These are phyloP conservation scores for Ophiosphaerella herpotricha DNA, from an alignment of 2,329 filamentous ascomycete genomes.

Conservation along the genomic window DNA sequence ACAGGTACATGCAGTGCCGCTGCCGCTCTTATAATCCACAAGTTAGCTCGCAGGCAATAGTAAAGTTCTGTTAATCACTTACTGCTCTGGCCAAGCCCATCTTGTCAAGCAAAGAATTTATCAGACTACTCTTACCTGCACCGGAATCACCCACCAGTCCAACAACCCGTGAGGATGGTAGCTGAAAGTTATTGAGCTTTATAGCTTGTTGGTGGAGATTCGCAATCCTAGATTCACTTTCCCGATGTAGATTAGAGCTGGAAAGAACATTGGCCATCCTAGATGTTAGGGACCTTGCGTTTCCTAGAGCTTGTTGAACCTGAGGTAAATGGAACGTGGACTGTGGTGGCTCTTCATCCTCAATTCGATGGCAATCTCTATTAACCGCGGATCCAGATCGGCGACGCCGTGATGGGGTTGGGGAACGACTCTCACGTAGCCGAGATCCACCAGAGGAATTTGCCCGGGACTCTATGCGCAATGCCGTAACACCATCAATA, in stretches of 20 bases:
- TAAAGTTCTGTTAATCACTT: conserved; percentile 23
- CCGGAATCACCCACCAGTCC: conserved; percentile 58
- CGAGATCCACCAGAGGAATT: background rate
- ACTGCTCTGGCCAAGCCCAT: conserved; percentile 50
- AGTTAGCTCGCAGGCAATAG: conserved; percentile 6
- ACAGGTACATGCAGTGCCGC: conserved; percentile 54
- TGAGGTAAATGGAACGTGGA: conserved; percentile 5
- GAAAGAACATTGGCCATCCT: conserved; percentile 41
- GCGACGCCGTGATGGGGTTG: conserved; percentile 18
- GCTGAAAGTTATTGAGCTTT: conserved; percentile 45
- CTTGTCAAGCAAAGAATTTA: conserved; percentile 55
- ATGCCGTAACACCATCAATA: background rate
- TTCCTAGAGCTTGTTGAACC: conserved; percentile 16
- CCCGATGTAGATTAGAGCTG: conserved; percentile 42
- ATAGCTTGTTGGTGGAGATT: conserved; percentile 41
- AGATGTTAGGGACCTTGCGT: conserved; percentile 42
- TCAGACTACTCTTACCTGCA: conserved; percentile 56
- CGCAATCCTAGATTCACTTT: conserved; percentile 48
- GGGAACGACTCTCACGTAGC: conserved; percentile 6
- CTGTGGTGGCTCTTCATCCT: conserved; percentile 22
- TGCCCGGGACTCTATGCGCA: conserved; percentile 3
- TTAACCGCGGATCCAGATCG: conserved; percentile 18
- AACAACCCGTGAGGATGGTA: conserved; percentile 49
- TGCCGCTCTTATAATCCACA: conserved; percentile 46
- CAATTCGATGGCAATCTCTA: conserved; percentile 12